Percentiles rank a stretch among this genome's conserved stretches.
Conservation (phyloP, 1,284 basidiomycete species). For the Ceratobasidium sp. region DNA sequence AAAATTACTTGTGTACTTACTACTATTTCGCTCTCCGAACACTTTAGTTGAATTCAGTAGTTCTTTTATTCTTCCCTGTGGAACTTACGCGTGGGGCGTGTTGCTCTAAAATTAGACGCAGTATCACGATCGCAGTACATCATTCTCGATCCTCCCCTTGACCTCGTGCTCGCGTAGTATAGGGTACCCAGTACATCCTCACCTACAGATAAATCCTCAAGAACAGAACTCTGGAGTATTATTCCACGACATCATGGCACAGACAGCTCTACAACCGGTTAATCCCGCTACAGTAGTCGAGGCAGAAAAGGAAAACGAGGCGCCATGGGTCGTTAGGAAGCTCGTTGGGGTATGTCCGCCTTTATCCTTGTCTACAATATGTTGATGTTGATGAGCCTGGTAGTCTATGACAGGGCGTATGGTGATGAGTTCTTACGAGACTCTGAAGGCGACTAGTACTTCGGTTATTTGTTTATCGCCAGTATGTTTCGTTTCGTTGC, state of each 20-base stretch:
- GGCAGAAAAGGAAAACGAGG: conserved; percentile 67
- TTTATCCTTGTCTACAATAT: conserved; percentile 31
- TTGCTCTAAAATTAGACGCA: conserved; percentile 33
- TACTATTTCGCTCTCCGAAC: not conserved
- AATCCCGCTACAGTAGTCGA: conserved; percentile 64
- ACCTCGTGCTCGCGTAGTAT: not conserved
- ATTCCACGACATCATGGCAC: conserved; percentile 16
- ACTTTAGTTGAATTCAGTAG: not conserved
- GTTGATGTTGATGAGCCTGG: too few relatives aligned
- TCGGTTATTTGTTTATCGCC: conserved; percentile 72
- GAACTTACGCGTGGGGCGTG: not conserved
- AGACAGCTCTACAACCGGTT: conserved; percentile 64
- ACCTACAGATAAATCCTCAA: not conserved
- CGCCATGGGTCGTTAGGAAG: conserved; percentile 74
- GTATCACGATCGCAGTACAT: not conserved
- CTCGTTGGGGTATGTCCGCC: conserved; percentile 67
- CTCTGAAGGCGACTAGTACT: conserved; percentile 69
- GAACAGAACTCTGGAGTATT: not conserved
- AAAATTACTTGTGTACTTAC: too few relatives aligned
- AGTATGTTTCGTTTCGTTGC: conserved; percentile 57
- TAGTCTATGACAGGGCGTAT: conserved; percentile 75
- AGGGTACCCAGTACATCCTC: not conserved
- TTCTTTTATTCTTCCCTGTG: not conserved
- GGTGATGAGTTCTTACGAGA: conserved; percentile 74
- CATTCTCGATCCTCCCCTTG: not conserved